Conservation (phyloP, 225 moss, liverwort and hornwort genomes). For the Bryoerythrophyllum caledonicum region DNA sequence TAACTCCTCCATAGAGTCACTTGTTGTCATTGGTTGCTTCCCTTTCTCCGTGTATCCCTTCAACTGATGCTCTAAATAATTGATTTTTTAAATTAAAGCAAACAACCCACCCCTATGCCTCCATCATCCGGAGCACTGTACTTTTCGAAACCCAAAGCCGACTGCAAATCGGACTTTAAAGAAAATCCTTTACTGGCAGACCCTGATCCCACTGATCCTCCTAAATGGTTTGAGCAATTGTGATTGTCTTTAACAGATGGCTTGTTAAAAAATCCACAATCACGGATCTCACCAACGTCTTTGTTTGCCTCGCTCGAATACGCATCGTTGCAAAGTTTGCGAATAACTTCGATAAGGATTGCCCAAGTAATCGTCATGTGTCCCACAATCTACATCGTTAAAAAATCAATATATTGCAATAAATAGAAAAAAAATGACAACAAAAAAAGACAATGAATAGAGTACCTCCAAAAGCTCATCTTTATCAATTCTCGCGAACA, state of each 20-base stretch:
- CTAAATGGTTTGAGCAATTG: conserved; percentile 72
- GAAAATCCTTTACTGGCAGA: conserved; percentile 89
- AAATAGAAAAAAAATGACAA: neutral
- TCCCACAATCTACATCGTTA: conserved; percentile 77
- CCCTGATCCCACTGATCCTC: conserved; percentile 85
- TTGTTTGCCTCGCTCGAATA: conserved; percentile 64
- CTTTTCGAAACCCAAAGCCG: conserved; percentile 73
- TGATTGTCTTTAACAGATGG: conserved; percentile 48
- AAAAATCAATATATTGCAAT: conserved; percentile 26
- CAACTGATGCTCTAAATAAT: no score
- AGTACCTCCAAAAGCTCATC: conserved; percentile 95
- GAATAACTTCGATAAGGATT: conserved; percentile 90
- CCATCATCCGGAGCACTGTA: conserved; percentile 75
- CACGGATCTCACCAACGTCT: conserved; percentile 68
- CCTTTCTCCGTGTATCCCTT: no score
- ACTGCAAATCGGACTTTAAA: conserved; percentile 69
- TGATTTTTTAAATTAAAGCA: no score
- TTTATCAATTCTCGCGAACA: conserved; percentile 68
- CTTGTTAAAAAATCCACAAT: conserved; percentile 66
- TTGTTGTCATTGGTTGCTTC: no score
- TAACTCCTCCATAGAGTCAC: no score
- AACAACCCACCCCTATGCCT: conserved; percentile 73
- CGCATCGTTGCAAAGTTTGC: conserved; percentile 77
- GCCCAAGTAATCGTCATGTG: conserved; percentile 91
- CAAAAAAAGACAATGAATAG: neutral